Percentiles rank a stretch among this genome's conserved stretches.
Evolutionary conservation across 1,139 yeast species (phyloP).

Genomic region (Petasospora rhodanensis): DNA sequence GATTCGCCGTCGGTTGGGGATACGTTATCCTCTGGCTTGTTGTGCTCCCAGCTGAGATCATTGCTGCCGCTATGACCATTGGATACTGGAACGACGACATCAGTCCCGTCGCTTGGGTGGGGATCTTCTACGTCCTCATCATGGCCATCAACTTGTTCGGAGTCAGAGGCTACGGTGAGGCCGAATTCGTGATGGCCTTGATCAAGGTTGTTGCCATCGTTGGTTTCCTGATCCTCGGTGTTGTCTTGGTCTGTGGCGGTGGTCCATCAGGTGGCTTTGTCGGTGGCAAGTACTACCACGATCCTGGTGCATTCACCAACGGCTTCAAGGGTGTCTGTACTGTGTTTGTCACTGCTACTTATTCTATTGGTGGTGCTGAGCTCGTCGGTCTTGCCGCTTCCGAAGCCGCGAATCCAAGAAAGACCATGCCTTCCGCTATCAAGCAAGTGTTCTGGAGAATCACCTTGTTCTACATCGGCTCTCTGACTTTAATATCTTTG

Average conservation of each 20-base stretch:
- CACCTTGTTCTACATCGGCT: conserved; percentile 50
- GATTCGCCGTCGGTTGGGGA: conserved; percentile 25
- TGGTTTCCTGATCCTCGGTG: conserved; percentile 22
- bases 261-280: conserved; percentile 23
- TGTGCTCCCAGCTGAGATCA: conserved; percentile 21
- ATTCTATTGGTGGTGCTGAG: conserved; percentile 49
- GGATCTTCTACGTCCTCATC: conserved; percentile 22
- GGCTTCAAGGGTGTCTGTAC: conserved; percentile 25
- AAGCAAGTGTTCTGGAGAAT: conserved; percentile 75
- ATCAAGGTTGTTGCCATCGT: conserved; percentile 19
- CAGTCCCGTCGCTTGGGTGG: conserved; percentile 23
- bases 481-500: conserved; percentile 41
- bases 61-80: conserved; percentile 24
- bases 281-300: conserved; percentile 29
- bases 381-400: conserved; percentile 84
- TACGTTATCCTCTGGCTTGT: conserved; percentile 23
- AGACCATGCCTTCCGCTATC: conserved; percentile 67
- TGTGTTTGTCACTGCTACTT: conserved; percentile 24
- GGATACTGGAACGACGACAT: conserved; percentile 20
- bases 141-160: conserved; percentile 22
- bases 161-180: conserved; percentile 55
- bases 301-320: conserved; percentile 28
- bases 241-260: conserved; percentile 24
- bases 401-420: conserved; percentile 75
- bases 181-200: conserved; percentile 21